Conservation (phyloP, 106 monocot genomes). For the Dendrobium nobile region DNA sequence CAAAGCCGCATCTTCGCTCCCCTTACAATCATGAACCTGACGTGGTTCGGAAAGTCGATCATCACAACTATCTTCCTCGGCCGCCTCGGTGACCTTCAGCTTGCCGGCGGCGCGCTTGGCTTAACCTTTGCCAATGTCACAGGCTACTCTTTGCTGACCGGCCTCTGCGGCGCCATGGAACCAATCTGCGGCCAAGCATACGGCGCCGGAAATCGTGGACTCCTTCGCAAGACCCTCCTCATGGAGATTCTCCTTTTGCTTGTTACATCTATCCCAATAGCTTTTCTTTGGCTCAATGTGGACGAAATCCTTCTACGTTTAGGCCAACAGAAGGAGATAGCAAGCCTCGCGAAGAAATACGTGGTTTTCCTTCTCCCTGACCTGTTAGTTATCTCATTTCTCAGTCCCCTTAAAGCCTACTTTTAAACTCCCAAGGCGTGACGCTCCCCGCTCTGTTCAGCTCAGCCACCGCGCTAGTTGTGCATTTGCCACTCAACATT, state of each 20-base stretch:
- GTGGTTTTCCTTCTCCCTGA: conserved; percentile 60
- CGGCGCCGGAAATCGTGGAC: conserved; percentile 64
- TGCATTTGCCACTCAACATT: conserved; percentile 58
- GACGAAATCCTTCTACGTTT: conserved; percentile 55
- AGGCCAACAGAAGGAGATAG: conserved; percentile 60
- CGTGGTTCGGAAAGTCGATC: conserved; percentile 42
- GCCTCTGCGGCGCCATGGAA: conserved; percentile 65
- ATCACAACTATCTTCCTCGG: conserved; percentile 45
- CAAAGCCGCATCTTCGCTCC: conserved; percentile 33
- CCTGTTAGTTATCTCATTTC: conserved; percentile 58
- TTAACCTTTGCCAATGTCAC: conserved; percentile 73
- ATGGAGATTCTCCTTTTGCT: conserved; percentile 65
- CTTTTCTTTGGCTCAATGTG: conserved; percentile 67
- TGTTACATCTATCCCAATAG: conserved; percentile 46
- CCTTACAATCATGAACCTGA: conserved; percentile 32
- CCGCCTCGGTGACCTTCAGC: conserved; percentile 33
- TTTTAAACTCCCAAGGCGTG: conserved; percentile 65
- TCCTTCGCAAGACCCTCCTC: conserved; percentile 66
- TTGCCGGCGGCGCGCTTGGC: conserved; percentile 54
- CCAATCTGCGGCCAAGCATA: conserved; percentile 85
- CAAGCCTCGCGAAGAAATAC: conserved; percentile 42
- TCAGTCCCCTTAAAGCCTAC: conserved; percentile 83
- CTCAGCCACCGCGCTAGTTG: conserved; percentile 40
- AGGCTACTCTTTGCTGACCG: conserved; percentile 47
- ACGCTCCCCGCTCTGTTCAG: conserved; percentile 66